Percentiles rank a stretch among this genome's conserved stretches.
phyloP scores from a whole-genome alignment of 805 yeast species.

The Metschnikowia corniflorae region DNA sequence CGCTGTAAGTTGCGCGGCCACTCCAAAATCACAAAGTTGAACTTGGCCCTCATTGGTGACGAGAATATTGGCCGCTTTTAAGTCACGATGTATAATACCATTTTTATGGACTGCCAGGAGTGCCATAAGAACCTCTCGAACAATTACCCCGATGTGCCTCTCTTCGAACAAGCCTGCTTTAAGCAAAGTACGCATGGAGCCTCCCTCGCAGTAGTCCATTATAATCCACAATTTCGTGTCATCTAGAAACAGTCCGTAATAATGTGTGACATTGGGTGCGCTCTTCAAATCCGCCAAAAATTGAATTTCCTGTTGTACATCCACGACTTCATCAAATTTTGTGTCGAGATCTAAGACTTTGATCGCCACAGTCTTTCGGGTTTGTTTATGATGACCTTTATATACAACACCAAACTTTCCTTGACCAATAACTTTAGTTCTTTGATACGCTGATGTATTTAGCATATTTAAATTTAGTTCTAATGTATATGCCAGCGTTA shows the following conservation, averaged over 20 bases:
- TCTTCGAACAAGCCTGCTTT: conserved; percentile 90
- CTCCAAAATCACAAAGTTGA: conserved; percentile 95
- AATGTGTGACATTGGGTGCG: conserved; percentile 89
- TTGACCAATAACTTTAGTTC: conserved; percentile 89
- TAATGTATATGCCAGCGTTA: neutral
- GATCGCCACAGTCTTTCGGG: conserved; percentile 83
- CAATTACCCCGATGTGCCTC: conserved; percentile 73
- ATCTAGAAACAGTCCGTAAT: conserved; percentile 80
- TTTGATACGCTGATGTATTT: conserved; percentile 44
- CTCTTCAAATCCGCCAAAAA: conserved; percentile 77
- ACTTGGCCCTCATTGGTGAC: conserved; percentile 87
- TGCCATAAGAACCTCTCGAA: conserved; percentile 77
- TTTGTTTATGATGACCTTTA: conserved; percentile 69
- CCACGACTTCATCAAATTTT: conserved; percentile 88
- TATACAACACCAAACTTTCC: conserved; percentile 98
- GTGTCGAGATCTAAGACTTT: conserved; percentile 91
- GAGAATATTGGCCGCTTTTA: conserved; percentile 93
- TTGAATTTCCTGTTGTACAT: conserved; percentile 90
- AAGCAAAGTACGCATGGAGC: conserved; percentile 80
- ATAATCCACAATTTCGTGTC: conserved; percentile 96
- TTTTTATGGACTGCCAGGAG: conserved; percentile 77
- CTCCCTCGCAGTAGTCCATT: conserved; percentile 98
- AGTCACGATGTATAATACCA: conserved; percentile 93
- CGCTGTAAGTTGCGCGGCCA: conserved; percentile 87
- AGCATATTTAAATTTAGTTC: conserved; percentile 8